Base-by-base conservation (phyloP, 768 basidiomycete species). In the Amylocystis lapponica region DNA sequence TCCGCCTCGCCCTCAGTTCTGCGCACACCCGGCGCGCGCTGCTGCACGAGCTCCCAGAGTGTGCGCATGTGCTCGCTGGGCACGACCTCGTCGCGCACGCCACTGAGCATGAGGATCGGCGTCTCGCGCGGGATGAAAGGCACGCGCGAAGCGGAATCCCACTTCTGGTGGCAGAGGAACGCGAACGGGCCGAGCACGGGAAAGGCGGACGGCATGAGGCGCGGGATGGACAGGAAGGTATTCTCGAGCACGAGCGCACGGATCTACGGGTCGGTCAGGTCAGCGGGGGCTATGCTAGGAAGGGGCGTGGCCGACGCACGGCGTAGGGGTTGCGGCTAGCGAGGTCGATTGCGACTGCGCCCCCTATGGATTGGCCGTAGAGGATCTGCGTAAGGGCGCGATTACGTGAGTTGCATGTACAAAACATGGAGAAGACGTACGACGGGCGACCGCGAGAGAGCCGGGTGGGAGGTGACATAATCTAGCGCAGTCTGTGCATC, bases 291-390 rank as follows among this genome's bases (percentile, higher is more conserved):
- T 22, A 21, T 30, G 27, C 14, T 34, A 25, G 11, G 9, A 6
- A 26, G 2, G 26, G 27, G 26, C 30, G 48, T 5, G 22, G n/a
- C n/a, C 19, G 25, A 60, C 66, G 27, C 46, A 84, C 88, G 55
- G 83, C 76, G 16, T 74, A 62, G 1, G 84, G 76, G 58, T 93
- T 94, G 22, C 75, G 72, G 48, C 82, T 82, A 0, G 88, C 87
- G 16, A 95, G 81, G 63, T 93, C 85, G 36, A 97, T 86, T 11
- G 87, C 76, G 4, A 97, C 93, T 0, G 93, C 94, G 25, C 95
- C 95, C 13, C 95, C 95, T 30, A 96, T 90, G 9, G 81, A 86
- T 58, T 89, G 86, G 1, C 90, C 87, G 51, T 87, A 92, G 0
- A 91, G 59, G 41, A 90, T 71, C 84, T 85, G 37, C 3, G 26